These are phyloP conservation scores for Beauveria medogensis DNA, from an alignment of 2,329 filamentous ascomycete species.

Conservation along the genomic window DNA sequence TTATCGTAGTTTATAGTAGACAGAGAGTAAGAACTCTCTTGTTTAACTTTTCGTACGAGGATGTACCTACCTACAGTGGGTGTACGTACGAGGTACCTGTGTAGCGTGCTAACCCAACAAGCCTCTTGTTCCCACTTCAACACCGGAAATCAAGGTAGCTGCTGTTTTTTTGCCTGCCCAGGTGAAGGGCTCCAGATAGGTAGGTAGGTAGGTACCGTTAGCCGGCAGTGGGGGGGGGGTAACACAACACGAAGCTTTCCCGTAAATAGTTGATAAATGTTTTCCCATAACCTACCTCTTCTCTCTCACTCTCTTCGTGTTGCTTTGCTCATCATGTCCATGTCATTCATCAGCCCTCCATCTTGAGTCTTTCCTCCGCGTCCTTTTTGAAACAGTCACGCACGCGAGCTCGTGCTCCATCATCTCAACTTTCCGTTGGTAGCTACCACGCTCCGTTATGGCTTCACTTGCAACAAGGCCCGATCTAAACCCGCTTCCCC, in stretches of 20 bases:
- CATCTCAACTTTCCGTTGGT: neutral
- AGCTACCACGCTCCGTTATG: neutral
- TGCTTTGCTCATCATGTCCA: neutral
- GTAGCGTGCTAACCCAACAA: neutral
- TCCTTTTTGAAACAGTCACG: neutral
- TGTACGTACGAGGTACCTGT: neutral
- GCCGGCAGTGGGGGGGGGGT: neutral
- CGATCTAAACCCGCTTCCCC: neutral
- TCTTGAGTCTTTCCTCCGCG: neutral
- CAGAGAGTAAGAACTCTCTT: no score
- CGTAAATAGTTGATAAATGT: conserved; percentile 5
- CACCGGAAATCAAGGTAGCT: neutral
- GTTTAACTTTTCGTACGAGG: no score
- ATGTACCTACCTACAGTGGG: no score
- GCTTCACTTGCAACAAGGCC: neutral
- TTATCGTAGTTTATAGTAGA: no score
- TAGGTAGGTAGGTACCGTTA: neutral
- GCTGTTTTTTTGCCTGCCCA: conserved; percentile 4
- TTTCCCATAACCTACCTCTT: neutral
- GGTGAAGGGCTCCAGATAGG: neutral
- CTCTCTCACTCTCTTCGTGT: neutral
- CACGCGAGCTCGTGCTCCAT: neutral
- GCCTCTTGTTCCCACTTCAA: neutral
- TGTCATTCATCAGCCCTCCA: neutral
- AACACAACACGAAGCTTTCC: conserved; percentile 4